Percentiles rank a stretch among this genome's conserved stretches.
Evolutionary conservation across 164 flowering plant genomes (phyloP).

Genomic region (Stephania japonica): DNA sequence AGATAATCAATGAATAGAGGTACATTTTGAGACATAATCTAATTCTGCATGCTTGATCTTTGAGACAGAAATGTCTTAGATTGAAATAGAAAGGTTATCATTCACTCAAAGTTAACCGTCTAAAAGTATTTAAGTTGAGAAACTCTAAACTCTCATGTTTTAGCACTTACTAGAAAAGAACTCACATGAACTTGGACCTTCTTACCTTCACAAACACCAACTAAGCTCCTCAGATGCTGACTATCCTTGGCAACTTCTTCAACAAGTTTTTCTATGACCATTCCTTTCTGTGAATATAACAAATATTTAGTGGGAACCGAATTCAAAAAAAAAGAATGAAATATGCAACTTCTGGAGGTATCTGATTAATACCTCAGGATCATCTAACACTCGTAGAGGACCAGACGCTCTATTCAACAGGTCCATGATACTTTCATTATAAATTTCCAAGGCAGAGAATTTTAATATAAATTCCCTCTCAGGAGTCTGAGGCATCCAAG

Average conservation of each 20-base stretch:
- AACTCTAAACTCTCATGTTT: not conserved
- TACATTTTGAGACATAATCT: not conserved
- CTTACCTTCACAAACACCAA: constrained; percentile 73
- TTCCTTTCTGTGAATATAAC: constrained; percentile 54
- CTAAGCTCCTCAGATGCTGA: constrained; percentile 49
- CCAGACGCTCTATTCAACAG: constrained; percentile 66
- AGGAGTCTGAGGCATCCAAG: constrained; percentile 30
- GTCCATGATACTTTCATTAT: constrained; percentile 76
- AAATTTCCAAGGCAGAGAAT: constrained; percentile 75
- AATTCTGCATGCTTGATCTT: not conserved
- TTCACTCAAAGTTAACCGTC: not conserved
- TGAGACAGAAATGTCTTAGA: not conserved
- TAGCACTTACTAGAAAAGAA: not conserved
- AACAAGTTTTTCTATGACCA: constrained; percentile 61
- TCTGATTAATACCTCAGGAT: constrained; percentile 61
- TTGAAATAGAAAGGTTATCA: not conserved
- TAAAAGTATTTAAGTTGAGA: not conserved
- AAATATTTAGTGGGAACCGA: not conserved
- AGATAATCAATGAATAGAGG: not conserved
- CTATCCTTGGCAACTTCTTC: constrained; percentile 58
- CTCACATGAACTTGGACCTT: not conserved
- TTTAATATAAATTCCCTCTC: constrained; percentile 57
- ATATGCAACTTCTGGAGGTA: not conserved
- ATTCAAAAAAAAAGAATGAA: not conserved
- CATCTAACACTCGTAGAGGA: constrained; percentile 69